These are phyloP conservation scores for Rhynchosporium agropyri DNA, from an alignment of 2,329 filamentous ascomycete species.

Conservation along the genomic window DNA sequence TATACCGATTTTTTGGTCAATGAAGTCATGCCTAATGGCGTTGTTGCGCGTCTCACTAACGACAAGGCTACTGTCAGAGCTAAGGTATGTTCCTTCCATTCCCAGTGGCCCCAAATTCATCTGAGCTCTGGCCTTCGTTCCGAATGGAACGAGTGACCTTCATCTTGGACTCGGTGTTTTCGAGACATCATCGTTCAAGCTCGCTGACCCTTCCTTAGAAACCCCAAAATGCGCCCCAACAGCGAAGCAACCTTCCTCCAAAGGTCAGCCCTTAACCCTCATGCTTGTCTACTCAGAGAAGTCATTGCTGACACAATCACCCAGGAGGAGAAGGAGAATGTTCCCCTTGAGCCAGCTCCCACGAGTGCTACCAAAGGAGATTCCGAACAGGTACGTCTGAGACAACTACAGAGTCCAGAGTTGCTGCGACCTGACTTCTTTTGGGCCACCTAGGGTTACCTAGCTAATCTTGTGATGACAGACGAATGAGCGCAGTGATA, in stretches of 20 bases:
- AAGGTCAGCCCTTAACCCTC: not conserved
- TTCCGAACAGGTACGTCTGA: not conserved
- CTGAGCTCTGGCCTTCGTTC: not conserved
- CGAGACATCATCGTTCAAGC: not conserved
- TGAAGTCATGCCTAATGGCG: constrained; percentile 65
- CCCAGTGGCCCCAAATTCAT: not conserved
- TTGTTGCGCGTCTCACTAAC: constrained; percentile 62
- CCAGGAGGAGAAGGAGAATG: constrained; percentile 15
- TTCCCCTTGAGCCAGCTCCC: not conserved
- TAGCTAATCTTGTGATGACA: not conserved
- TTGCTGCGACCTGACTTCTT: not conserved
- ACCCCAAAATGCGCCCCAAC: not conserved
- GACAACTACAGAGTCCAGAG: not conserved
- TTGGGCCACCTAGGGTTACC: not conserved
- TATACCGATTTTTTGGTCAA: constrained; percentile 78
- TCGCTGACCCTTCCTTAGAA: constrained; percentile 5
- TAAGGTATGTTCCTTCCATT: constrained; percentile 25
- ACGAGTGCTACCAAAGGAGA: not conserved
- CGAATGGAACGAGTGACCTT: not conserved
- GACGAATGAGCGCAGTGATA: not conserved
- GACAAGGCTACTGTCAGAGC: constrained; percentile 29
- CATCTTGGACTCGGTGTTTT: not conserved
- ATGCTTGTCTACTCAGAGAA: not conserved
- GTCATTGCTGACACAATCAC: not conserved
- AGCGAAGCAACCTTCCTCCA: not conserved